A percentile compares a stretch with the other conserved stretches of the same genome.
Conservation (phyloP, 2,329 filamentous ascomycete genomes). For the Pseudogymnoascus sp. region DNA sequence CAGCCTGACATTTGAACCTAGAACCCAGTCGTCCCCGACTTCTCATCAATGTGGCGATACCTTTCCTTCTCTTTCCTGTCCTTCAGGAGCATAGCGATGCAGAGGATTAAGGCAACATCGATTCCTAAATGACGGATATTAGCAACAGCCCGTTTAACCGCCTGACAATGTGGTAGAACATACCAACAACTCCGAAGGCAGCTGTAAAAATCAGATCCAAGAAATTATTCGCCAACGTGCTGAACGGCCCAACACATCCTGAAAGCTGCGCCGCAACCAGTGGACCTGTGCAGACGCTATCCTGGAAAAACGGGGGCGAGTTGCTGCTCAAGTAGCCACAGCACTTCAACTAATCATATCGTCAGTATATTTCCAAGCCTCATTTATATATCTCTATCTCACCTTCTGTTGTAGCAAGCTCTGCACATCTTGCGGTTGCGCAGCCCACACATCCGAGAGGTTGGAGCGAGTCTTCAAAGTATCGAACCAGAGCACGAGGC, state of each 20-base stretch:
- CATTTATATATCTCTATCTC: neutral
- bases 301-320: slow-evolving; percentile 62
- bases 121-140: slow-evolving; percentile 36
- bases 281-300: slow-evolving; percentile 59
- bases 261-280: slow-evolving; percentile 60
- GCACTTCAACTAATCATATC: slow-evolving; percentile 57
- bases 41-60: slow-evolving; percentile 75
- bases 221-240: slow-evolving; percentile 60
- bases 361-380: neutral
- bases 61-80: slow-evolving; percentile 71
- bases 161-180: slow-evolving; percentile 18
- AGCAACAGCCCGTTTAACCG: neutral
- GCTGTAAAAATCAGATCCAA: slow-evolving; percentile 72
- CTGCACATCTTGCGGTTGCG: slow-evolving; percentile 49
- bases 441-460: slow-evolving; percentile 52
- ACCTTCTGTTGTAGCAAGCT: slow-evolving; percentile 61
- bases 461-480: slow-evolving; percentile 60
- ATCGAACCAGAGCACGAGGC: slow-evolving; percentile 62
- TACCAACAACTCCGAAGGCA: slow-evolving; percentile 69
- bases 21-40: slow-evolving; percentile 51
- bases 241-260: slow-evolving; percentile 62
- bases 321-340: slow-evolving; percentile 72
- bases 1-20: slow-evolving; percentile 24
- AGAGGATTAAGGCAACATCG: slow-evolving; percentile 59
- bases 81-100: slow-evolving; percentile 68